Conservation (phyloP, 768 basidiomycete genomes). For the Lactarius indigo region DNA sequence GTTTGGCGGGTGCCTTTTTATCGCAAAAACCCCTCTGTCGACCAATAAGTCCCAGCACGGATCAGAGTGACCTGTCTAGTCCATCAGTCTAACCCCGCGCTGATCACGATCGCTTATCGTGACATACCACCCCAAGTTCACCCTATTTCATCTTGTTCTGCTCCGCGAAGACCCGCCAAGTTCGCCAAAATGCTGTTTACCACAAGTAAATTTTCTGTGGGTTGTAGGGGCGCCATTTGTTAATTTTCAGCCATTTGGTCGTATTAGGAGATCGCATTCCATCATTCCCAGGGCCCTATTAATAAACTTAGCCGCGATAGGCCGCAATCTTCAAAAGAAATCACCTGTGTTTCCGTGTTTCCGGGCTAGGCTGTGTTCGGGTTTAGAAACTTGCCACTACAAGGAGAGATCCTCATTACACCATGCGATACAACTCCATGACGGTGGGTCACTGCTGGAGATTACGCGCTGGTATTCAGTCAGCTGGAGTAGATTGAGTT, state of each 20-base stretch:
- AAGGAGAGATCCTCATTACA: too few species aligned
- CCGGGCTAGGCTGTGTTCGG: neutral
- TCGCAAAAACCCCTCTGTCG: too few species aligned
- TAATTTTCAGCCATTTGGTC: neutral
- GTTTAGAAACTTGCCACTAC: neutral
- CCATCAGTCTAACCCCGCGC: neutral
- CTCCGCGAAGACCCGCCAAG: neutral
- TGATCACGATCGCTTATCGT: neutral
- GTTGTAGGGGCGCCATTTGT: neutral
- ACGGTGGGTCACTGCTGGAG: too few species aligned
- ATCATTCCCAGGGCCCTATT: neutral
- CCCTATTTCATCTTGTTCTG: neutral
- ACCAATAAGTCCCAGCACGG: neutral
- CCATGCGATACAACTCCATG: too few species aligned
- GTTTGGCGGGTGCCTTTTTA: neutral
- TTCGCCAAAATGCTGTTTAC: neutral
- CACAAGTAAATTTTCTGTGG: neutral
- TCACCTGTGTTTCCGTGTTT: neutral
- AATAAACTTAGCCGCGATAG: neutral
- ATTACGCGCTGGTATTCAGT: too few species aligned
- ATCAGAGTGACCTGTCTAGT: neutral
- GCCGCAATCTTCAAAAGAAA: neutral
- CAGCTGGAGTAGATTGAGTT: too few species aligned
- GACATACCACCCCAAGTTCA: neutral
- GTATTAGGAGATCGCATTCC: too few species aligned